Base-by-base conservation (phyloP, 345 rosid genomes). In the Kernera saxatilis region DNA sequence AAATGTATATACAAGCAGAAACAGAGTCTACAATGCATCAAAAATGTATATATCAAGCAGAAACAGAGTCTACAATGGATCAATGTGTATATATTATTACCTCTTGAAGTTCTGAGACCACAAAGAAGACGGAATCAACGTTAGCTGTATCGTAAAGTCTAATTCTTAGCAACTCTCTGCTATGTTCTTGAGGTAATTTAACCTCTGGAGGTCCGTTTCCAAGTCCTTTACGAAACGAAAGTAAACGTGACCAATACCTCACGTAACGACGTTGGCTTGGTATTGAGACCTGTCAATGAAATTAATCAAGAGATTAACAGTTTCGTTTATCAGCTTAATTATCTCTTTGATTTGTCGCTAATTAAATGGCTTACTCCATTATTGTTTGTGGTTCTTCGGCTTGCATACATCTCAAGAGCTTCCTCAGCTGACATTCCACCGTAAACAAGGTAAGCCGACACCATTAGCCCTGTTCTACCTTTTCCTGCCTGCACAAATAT, bases 211-310 rank as follows among this genome's bases (percentile, higher is more conserved):
- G 85, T 73, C 82, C 85, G 12, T 55, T 67, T 18, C 71, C 54
- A 65, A 73, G 23, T 58, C 76, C 80, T 53, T 67, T 77, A 0
- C 84, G 80, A 70, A 87, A 86, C 0, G 82, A 75, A 44, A 87
- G 82, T 15, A 77, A 8, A 45, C 58, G 73, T 29, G 60, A 87
- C 98, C 97, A 93, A 48, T 89, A 91, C 5, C 77, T 89, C 9
- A 93, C 97, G 54, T 93, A 93, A 17, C 98, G 85, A 8, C 90
- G 89, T 69, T 93, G 98, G 88, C 98, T 93, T 63, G 97, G 93
- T 78, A 91, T 91, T 8, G 98, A 89, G 49, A 93, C 98, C 98
- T 93, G 72, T 53, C 26, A 52, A 51, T 5, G 19, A 50, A 40
- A 9, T 3, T 35, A 64, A 3, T 44, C 33, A 65, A 57, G 44